Evolutionary conservation across 768 basidiomycete species (phyloP).

Genomic region (Termitomyces sp.): DNA sequence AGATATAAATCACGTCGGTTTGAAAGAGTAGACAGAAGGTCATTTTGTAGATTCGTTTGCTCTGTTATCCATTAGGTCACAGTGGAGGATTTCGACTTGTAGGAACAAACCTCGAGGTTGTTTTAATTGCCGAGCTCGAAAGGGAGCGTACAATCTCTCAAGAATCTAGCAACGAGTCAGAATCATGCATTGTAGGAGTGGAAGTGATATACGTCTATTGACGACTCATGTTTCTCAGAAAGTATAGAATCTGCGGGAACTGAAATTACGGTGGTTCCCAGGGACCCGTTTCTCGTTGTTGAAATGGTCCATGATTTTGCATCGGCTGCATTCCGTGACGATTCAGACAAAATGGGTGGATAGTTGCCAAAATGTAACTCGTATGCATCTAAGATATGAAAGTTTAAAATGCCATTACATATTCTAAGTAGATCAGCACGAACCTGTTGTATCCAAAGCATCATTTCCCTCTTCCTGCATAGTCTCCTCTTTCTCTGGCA

Average conservation of each 20-base stretch:
- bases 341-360: conserved; percentile 45
- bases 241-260: conserved; percentile 35
- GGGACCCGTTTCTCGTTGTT: conserved; percentile 45
- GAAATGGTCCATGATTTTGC: conserved; percentile 50
- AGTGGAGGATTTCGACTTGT: not conserved
- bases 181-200: not conserved
- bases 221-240: conserved; percentile 19
- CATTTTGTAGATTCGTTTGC: conserved; percentile 53
- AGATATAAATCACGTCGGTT: conserved; percentile 76
- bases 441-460: conserved; percentile 24
- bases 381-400: conserved; percentile 40
- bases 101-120: conserved; percentile 42
- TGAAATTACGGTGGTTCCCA: conserved; percentile 53
- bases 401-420: not conserved
- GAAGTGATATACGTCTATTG: conserved; percentile 26
- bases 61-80: conserved; percentile 26
- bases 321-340: conserved; percentile 48
- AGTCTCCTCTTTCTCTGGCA: conserved; percentile 8
- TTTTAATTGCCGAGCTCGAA: conserved; percentile 49
- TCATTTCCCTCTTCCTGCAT: conserved; percentile 21
- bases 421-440: not conserved
- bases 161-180: conserved; percentile 36
- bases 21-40: conserved; percentile 59
- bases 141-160: conserved; percentile 51
- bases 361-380: conserved; percentile 71